Base-by-base conservation (phyloP, 129 eudicot species). In the Lonicera japonica region DNA sequence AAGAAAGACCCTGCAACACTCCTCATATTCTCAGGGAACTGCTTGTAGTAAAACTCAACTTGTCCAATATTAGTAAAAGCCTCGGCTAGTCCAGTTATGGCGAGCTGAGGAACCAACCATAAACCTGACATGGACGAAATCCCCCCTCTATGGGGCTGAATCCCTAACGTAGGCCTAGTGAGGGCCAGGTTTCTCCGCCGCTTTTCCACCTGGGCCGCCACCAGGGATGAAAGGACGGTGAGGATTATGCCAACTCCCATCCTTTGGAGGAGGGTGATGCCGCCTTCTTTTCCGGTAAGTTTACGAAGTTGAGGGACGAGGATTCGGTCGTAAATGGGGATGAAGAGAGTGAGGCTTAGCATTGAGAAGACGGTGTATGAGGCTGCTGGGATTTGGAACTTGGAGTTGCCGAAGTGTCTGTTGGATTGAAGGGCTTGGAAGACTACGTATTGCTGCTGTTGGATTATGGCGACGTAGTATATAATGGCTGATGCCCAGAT, bases 21-120 rank as follows among this genome's bases (percentile, higher is more conserved):
- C 75, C 85, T 85, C 94, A 88, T 88, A 50, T 85, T 82, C 65
- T 88, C 96, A 0, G 96, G 96, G 56, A 88, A 85, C 81, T 88
- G 85, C 68, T 82, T 88, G 70, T 88, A 88, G 67, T 81, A 85
- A 53, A 88, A 88, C 79, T 88, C 96, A 1, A 82, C 70, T 61
- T 77, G 84, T 11, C 85, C 96, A 0, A 85, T 83, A 0, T 85
- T 22, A 20, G 79, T 69, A 63, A 88, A 85, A 9, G 90, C 84
- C 69, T 88, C 94, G 0, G 94, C 87, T 0, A 88, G 59, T 11
- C 97, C 97, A 2, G 78, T 81, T 9, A 90, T 21, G 0, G 71
- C 40, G n/a, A 90, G 48, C 61, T 86, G 97, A 5, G 97, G 97
- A 13, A 83, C 61, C 21, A 86, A 17, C 95, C 91, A 90, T 21